These are phyloP conservation scores for Nectriaceae sp. DNA, from an alignment of 2,329 filamentous ascomycete species.

Conservation along the genomic window DNA sequence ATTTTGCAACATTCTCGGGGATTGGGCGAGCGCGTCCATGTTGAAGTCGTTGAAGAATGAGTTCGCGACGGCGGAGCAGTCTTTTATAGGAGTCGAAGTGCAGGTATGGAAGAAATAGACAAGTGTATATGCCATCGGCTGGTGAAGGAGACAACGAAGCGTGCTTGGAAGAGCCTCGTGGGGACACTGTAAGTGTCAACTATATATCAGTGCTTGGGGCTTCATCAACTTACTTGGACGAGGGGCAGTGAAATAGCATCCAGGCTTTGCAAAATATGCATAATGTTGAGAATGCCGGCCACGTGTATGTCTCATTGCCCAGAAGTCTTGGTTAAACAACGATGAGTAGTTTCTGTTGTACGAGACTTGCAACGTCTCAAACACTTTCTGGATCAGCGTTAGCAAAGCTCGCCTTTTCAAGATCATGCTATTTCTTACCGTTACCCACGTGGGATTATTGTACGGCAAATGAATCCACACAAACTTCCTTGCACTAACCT, in stretches of 20 bases:
- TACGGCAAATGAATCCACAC: conserved; percentile 60
- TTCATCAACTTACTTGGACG: conserved; percentile 37
- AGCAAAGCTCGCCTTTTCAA: conserved; percentile 1
- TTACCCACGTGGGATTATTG: conserved; percentile 60
- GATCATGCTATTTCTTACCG: conserved; percentile 38
- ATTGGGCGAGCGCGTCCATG: conserved; percentile 60
- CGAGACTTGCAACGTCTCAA: conserved; percentile 43
- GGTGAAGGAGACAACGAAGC: conserved; percentile 32
- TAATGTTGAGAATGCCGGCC: conserved; percentile 52
- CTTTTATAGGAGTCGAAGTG: conserved; percentile 66
- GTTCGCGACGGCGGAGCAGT: conserved; percentile 55
- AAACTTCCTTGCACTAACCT: conserved; percentile 47
- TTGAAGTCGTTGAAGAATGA: conserved; percentile 52
- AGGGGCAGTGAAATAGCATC: conserved; percentile 47
- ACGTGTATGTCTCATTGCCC: conserved; percentile 49
- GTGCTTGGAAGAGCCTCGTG: conserved; percentile 33
- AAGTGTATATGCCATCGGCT: conserved; percentile 42
- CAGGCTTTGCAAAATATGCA: conserved; percentile 50
- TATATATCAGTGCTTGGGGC: not conserved
- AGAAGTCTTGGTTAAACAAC: conserved; percentile 49
- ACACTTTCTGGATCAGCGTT: conserved; percentile 38
- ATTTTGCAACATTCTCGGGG: conserved; percentile 53
- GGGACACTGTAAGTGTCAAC: conserved; percentile 36
- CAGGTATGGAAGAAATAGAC: conserved; percentile 59
- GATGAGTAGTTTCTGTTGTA: conserved; percentile 40